A percentile compares a stretch with the other conserved stretches of the same genome.
These are phyloP conservation scores for Saitozyma podzolica DNA, from an alignment of 768 basidiomycete species.

Conservation along the genomic window DNA sequence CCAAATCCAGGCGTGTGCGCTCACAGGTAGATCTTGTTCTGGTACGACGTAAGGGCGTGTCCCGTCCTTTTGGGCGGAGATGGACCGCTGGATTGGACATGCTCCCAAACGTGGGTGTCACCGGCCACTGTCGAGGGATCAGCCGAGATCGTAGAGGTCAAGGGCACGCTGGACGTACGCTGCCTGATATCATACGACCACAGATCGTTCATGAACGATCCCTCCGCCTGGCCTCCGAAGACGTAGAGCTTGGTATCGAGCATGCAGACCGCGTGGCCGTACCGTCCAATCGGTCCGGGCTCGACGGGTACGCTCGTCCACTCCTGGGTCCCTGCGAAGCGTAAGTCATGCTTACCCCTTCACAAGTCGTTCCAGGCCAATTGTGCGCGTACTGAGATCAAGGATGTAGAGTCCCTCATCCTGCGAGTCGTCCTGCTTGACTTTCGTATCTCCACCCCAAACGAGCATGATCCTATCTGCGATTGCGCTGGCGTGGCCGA, in stretches of 20 bases:
- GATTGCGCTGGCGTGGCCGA: constrained; percentile 95
- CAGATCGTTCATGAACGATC: constrained; percentile 88
- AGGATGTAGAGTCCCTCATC: constrained; percentile 92
- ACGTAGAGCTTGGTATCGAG: constrained; percentile 86
- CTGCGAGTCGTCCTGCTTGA: constrained; percentile 68
- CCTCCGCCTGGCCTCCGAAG: constrained; percentile 95
- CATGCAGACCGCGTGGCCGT: constrained; percentile 96
- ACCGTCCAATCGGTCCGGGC: constrained; percentile 78
- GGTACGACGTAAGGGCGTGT: constrained; percentile 79
- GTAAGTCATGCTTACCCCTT: background rate
- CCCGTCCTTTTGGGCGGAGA: constrained; percentile 80
- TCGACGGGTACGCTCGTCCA: constrained; percentile 85
- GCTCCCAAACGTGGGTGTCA: constrained; percentile 79
- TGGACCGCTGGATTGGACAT: constrained; percentile 60
- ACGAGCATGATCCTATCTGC: constrained; percentile 94
- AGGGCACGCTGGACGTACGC: constrained; percentile 60
- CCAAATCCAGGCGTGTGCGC: constrained; percentile 41
- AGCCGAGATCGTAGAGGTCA: constrained; percentile 5
- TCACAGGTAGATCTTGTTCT: constrained; percentile 80
- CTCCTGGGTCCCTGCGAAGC: constrained; percentile 73
- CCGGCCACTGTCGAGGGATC: constrained; percentile 58
- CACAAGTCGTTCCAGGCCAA: background rate
- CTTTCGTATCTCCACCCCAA: constrained; percentile 97
- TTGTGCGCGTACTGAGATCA: constrained; percentile 73
- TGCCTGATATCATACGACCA: constrained; percentile 96